Conservation (phyloP, 306 rosid species). For the Lathyrus tuberosus region DNA sequence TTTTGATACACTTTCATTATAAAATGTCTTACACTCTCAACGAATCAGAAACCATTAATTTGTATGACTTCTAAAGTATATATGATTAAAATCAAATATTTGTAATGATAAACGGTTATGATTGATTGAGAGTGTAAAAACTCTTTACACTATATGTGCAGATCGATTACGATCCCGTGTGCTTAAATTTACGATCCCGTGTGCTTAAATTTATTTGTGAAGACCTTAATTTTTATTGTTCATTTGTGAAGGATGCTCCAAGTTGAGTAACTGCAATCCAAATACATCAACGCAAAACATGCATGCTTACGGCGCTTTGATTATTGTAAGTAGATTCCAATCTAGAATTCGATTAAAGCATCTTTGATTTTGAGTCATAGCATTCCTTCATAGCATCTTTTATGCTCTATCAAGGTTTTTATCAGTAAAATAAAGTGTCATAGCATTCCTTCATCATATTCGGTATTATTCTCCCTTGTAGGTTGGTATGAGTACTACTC, state of each 20-base stretch:
- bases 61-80: no score
- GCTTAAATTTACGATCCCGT: no score
- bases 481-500: constrained; percentile 62
- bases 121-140: no score
- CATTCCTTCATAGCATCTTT: no score
- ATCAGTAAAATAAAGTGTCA: background rate
- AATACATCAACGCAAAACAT: constrained; percentile 72
- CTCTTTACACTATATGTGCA: no score
- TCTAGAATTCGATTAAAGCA: constrained; percentile 32
- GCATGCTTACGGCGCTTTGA: constrained; percentile 68
- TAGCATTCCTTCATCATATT: constrained; percentile 30
- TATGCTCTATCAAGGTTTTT: background rate
- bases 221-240: constrained; percentile 25
- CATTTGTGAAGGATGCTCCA: constrained; percentile 75
- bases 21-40: no score
- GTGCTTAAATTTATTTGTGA: background rate
- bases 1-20: background rate
- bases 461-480: constrained; percentile 45
- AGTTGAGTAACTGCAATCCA: constrained; percentile 71
- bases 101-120: no score
- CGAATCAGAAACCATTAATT: no score
- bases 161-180: no score
- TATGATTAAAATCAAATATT: no score
- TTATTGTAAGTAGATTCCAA: constrained; percentile 66
- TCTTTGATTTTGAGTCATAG: no score